These are phyloP conservation scores for Fraxinus americana DNA, from an alignment of 257 asterid genomes.

Conservation along the genomic window DNA sequence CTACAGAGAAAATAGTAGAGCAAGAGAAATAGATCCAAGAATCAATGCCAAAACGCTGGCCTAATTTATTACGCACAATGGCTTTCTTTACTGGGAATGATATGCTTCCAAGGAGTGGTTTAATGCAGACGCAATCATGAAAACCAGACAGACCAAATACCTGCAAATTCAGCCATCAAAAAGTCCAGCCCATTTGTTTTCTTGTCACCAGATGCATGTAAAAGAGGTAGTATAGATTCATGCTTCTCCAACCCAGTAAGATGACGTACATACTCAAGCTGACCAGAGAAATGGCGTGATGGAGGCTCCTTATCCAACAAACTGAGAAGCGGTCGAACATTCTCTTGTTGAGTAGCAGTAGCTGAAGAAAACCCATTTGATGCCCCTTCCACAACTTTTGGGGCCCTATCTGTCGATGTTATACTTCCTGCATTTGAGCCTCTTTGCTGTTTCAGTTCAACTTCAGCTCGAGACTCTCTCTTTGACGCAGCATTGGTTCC, in stretches of 20 bases:
- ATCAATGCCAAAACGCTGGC: constrained; percentile 5
- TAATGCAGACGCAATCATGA: constrained; percentile 16
- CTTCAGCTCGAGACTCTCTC: constrained; percentile 55
- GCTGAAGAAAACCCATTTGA: constrained; percentile 64
- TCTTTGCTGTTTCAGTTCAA: constrained; percentile 70
- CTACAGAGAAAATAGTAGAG: constrained; percentile 3
- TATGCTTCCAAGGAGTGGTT: neutral
- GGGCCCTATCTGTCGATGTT: constrained; percentile 66
- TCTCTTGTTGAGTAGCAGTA: constrained; percentile 65
- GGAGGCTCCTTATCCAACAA: constrained; percentile 98
- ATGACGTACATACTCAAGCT: constrained; percentile 92
- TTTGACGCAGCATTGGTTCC: constrained; percentile 35
- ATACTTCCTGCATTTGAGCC: constrained; percentile 53
- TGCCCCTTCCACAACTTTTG: constrained; percentile 53
- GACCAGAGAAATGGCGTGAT: constrained; percentile 93
- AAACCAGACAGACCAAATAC: constrained; percentile 41
- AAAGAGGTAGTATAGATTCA: constrained; percentile 62
- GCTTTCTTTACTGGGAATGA: neutral
- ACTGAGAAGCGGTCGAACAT: constrained; percentile 86
- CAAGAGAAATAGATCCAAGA: neutral
- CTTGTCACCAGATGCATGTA: constrained; percentile 55
- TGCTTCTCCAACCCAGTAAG: constrained; percentile 88
- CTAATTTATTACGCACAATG: neutral
- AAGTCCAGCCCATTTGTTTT: constrained; percentile 88
- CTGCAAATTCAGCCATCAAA: constrained; percentile 97